Base-by-base conservation (phyloP, 441 rosid genomes). In the Erodium trifolium region DNA sequence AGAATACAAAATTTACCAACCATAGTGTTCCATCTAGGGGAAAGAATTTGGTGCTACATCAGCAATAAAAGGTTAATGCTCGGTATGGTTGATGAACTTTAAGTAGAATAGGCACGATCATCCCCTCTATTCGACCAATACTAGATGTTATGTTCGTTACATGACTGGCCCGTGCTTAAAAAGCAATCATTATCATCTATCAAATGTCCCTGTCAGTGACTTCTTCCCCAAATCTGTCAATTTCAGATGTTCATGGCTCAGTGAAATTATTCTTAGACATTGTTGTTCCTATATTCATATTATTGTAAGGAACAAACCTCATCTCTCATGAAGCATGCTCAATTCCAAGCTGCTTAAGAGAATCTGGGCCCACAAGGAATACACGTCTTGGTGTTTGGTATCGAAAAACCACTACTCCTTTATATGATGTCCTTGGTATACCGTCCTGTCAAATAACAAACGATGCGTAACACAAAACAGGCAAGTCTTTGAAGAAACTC, bases 341-440 rank as follows among this genome's bases (percentile, higher is more conserved):
- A 66, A 87, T 79, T 55, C 91, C 96, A 65, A 91, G 92, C 79
- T 82, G 86, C 78, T 66, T 47, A 0, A 83, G 72, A 66, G 97
- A 89, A 71, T 88, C 85, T 7, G 91, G 88, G 67, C 88, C 91
- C 53, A 91, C 87, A 51, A 93, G 87, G 79, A 89, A 89, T 67
- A 93, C 70, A 5, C 92, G 85, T 66, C 82, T 82, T 72, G 84
- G 73, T 14, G 87, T 77, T 53, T 83, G 91, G 79, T 82, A 69
- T 37, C 95, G 82, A 82, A 91, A 89, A 75, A 87, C 88, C 69
- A 93, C 96, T 18, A 87, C 78, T 79, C 98, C 97, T 79, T 89
- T 88, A 78, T 88, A 91, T 70, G 97, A 87, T 68, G 96, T 83
- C 76, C 98, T 89, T 34, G 97, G 98, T 63, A 89, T 80, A 79